Evolutionary conservation across 176 grass and related monocot species (phyloP).

Genomic region (Oryza meyeriana): DNA sequence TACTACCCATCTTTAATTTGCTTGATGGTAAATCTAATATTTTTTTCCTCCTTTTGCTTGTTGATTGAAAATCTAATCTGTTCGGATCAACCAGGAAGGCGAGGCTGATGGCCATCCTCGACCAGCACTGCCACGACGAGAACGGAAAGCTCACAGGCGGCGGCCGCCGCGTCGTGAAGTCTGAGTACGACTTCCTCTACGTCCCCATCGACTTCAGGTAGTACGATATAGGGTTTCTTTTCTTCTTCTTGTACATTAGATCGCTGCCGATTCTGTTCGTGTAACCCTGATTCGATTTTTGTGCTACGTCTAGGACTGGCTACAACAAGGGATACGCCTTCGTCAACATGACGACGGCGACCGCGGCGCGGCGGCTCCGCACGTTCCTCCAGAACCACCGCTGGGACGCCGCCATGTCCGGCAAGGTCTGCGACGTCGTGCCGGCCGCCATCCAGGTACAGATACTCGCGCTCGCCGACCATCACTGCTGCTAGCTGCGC

Average conservation of each 20-base stretch:
- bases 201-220: constrained; percentile 60
- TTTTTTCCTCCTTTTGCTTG: not conserved
- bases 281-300: not conserved
- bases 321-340: constrained; percentile 74
- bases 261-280: not conserved
- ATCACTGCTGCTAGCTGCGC: too few relatives aligned
- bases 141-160: constrained; percentile 19
- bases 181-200: constrained; percentile 55
- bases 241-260: not conserved
- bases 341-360: constrained; percentile 56
- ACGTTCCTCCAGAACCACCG: constrained; percentile 13
- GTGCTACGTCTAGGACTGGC: constrained; percentile 4
- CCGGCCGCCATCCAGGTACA: constrained; percentile 44
- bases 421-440: constrained; percentile 55
- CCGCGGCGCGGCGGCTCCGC: constrained; percentile 35
- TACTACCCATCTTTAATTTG: too few relatives aligned
- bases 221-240: not conserved
- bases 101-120: constrained; percentile 35
- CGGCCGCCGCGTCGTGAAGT: not conserved
- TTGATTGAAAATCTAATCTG: not conserved
- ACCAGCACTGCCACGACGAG: constrained; percentile 41
- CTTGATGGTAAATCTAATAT: not conserved
- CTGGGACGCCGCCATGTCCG: constrained; percentile 26
- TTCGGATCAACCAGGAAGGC: not conserved
- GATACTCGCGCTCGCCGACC: too few relatives aligned